Evolutionary conservation across 345 rosid species (phyloP), one percentile per base, ranked within the genome.

Genomic region (Excoecaria agallocha): DNA sequence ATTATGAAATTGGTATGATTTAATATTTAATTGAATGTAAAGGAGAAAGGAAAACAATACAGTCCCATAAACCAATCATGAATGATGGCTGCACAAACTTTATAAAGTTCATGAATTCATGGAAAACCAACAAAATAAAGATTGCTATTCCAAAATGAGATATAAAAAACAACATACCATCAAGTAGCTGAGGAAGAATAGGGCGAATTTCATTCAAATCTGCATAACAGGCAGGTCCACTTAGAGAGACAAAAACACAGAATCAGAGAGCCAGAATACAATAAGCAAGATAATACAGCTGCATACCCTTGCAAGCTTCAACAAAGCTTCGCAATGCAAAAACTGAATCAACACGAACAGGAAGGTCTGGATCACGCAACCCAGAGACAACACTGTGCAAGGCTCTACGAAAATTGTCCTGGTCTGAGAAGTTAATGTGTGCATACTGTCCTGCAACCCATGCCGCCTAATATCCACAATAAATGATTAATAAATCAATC

Each of bases 371-470:
- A 86, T 95, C 99, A 74, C 90, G 91, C 91, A 95, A 75, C 51
- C 99, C 99, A 46, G 94, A 79, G 73, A 95, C 96, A 80, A 93
- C 92, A 82, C 96, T 86, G 70, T 85, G 96, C 81, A 93, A 80
- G 61, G 98, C 97, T 78, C 85, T 89, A 65, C 85, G 87, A 77
- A 90, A 95, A 85, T 91, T 95, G 82, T 79, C 86, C 81, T 87
- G 94, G 76, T 95, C 96, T 43, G 92, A 82, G 69, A 95, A 95
- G 80, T 56, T 89, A 69, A 95, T 84, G 79, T 90, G 84, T 71
- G 99, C 99, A 82, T 95, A 93, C 73, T 93, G 99, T 70, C 99
- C 97, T 3, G 97, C 97, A 80, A 95, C 99, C 99, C 99, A 93
- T 13, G 98, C 98, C 13, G 99, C 98, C 98, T 94, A 75, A 72